phyloP scores from a whole-genome alignment of 495 filamentous ascomycete genomes.

The Collariella sp. region DNA sequence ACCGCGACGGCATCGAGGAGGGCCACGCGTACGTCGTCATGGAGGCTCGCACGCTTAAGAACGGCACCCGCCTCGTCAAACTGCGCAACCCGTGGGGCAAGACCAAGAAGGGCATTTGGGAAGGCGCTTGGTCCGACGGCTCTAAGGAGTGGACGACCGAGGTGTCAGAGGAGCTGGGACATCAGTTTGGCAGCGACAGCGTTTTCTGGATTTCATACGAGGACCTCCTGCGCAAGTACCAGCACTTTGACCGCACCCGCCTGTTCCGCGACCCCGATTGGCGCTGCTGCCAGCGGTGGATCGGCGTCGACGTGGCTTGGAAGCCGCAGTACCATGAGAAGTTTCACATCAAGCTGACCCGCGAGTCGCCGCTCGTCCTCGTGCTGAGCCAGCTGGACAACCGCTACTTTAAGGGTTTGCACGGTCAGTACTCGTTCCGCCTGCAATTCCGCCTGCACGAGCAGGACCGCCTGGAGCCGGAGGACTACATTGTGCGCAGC shows the following conservation, averaged over 20 bases:
- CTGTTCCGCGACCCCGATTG: conserved; percentile 72
- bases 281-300: conserved; percentile 83
- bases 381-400: conserved; percentile 82
- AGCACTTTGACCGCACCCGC: conserved; percentile 78
- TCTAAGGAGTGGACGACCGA: conserved; percentile 92
- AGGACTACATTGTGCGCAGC: conserved; percentile 82
- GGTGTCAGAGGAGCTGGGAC: conserved; percentile 71
- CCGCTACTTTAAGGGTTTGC: conserved; percentile 76
- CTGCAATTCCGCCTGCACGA: conserved; percentile 82
- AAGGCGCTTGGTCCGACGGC: conserved; percentile 78
- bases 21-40: conserved; percentile 88
- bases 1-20: conserved; percentile 68
- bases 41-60: conserved; percentile 54
- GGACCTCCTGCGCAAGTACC: conserved; percentile 79
- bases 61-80: conserved; percentile 39
- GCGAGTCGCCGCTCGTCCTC: conserved; percentile 64
- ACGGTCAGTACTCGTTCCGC: conserved; percentile 71
- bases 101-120: conserved; percentile 62
- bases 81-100: conserved; percentile 78
- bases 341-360: conserved; percentile 66
- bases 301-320: conserved; percentile 80
- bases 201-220: conserved; percentile 65
- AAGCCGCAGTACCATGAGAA: conserved; percentile 80
- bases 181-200: conserved; percentile 86
- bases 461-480: conserved; percentile 56